These are phyloP conservation scores for Antrodiella citrinella DNA, from an alignment of 768 basidiomycete genomes.

Conservation along the genomic window DNA sequence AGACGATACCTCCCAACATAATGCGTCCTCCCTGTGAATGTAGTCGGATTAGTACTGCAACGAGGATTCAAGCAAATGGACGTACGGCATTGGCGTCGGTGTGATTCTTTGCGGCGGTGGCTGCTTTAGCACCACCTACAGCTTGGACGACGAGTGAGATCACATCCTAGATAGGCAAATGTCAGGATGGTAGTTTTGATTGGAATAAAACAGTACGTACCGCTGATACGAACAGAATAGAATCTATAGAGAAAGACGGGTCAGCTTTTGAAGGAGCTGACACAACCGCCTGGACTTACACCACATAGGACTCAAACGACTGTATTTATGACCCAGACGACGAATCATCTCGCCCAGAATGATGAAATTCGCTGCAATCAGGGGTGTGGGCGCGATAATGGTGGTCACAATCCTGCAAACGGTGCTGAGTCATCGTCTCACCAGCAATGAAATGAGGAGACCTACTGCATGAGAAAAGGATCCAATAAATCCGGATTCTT, in stretches of 20 bases:
- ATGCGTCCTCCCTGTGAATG: constrained; percentile 17
- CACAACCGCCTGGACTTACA: constrained; percentile 33
- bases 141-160: constrained; percentile 54
- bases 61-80: background rate
- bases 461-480: constrained; percentile 34
- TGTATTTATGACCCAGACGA: constrained; percentile 35
- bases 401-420: constrained; percentile 39
- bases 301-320: constrained; percentile 32
- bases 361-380: constrained; percentile 52
- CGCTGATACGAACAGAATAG: constrained; percentile 32
- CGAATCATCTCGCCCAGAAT: constrained; percentile 42
- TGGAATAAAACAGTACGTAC: constrained; percentile 9
- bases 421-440: no score
- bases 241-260: no score
- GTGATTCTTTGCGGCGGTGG: constrained; percentile 12
- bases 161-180: constrained; percentile 37
- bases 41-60: no score
- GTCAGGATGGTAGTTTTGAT: no score
- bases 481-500: constrained; percentile 17
- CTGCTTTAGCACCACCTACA: constrained; percentile 51
- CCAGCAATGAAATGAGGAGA: no score
- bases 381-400: constrained; percentile 49
- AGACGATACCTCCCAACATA: constrained; percentile 41
- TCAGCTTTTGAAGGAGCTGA: no score
- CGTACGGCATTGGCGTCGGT: constrained; percentile 9